Evolutionary conservation across 768 basidiomycete species (phyloP), one percentile per base, ranked within the genome.

Genomic region (Terana coerulea): DNA sequence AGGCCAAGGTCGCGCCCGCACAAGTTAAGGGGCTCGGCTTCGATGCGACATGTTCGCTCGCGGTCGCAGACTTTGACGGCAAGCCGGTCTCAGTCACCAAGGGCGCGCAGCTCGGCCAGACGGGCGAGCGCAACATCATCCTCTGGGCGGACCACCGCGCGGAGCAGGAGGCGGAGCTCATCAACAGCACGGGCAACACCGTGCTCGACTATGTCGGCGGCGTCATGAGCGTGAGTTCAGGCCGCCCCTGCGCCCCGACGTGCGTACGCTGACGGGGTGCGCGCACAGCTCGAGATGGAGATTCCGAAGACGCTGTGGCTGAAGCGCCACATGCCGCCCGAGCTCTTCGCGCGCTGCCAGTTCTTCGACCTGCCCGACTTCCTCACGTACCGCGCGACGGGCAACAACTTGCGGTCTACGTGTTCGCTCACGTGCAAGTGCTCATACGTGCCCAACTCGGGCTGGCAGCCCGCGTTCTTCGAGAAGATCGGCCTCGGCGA

Each of bases 121-220:
- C 63, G 17, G 89, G 88, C 15, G 86, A 89, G 58, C 79, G 90
- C 55, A 93, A 98, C 67, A 78, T 98, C 53, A 81, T 98, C 36
- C 75, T 99, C 1, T 99, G 95, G 97, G 95, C 95, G 2, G 95
- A 98, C 68, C 94, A 97, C 68, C 81, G 95, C 44, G 95, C 97
- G 0, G 87, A 91, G 70, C 76, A 86, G 63, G 94, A 99, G 65
- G 95, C 95, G 2, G 83, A 91, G 36, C 66, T 86, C 36, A 95
- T 98, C 75, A 98, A 98, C 66, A 71, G 73, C 24, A 90, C 88
- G 2, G 86, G 83, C 1, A 90, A 90, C 44, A 75, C 84, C 25
- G 93, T 97, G 31, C 73, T 98, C 59, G 86, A 95, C 51, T 98
- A 95, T 70, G 94, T 98, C 41, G 97, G 97, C 9, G 94, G 94